These are phyloP conservation scores for Pythium apleroticum DNA, from an alignment of 352 stramenopile genomes.

Conservation along the genomic window DNA sequence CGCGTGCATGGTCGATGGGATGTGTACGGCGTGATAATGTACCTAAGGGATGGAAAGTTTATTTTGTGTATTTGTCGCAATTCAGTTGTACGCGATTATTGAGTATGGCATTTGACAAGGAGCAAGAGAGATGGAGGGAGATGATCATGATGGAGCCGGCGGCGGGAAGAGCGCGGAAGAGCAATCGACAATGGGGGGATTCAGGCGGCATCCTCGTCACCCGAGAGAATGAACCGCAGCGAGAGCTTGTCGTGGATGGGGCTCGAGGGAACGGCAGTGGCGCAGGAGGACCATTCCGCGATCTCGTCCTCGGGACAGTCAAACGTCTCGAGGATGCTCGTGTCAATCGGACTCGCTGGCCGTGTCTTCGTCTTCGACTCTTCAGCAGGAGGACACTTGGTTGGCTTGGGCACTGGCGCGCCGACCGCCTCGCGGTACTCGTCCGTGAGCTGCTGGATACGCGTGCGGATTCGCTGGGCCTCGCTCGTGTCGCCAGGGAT, in stretches of 20 bases:
- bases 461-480: conserved; percentile 67
- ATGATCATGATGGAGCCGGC: neutral
- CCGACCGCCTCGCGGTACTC: conserved; percentile 79
- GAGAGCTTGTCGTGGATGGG: conserved; percentile 38
- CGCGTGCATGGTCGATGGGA: neutral
- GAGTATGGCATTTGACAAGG: neutral
- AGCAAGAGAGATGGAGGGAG: neutral
- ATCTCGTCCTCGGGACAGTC: conserved; percentile 46
- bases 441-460: conserved; percentile 78
- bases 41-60: neutral
- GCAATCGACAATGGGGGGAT: neutral
- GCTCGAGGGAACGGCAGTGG: conserved; percentile 11
- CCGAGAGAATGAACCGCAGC: conserved; percentile 77
- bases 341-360: conserved; percentile 46
- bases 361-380: conserved; percentile 45
- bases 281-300: conserved; percentile 30
- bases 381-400: conserved; percentile 56
- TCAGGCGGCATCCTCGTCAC: neutral
- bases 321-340: conserved; percentile 41
- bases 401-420: conserved; percentile 68
- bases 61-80: conserved; percentile 3
- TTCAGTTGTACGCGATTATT: neutral
- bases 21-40: neutral
- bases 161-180: neutral
- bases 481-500: conserved; percentile 58